These are phyloP conservation scores for Desmodesmus armatus DNA, from an alignment of 139 green algal genomes.

Conservation along the genomic window DNA sequence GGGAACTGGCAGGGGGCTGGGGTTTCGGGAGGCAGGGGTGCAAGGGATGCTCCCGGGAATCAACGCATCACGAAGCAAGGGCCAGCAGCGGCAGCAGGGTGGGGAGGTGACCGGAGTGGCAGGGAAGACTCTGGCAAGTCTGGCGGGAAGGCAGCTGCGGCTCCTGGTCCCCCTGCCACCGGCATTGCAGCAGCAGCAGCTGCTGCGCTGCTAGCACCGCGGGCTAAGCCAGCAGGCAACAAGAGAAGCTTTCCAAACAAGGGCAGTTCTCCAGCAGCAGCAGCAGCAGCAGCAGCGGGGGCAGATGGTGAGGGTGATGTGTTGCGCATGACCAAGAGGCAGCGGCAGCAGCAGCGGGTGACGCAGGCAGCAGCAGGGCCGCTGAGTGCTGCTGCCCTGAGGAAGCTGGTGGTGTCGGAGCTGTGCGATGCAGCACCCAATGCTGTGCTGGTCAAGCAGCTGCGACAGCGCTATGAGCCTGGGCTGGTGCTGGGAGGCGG, in stretches of 20 bases:
- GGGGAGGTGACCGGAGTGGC: background rate
- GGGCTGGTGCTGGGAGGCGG: background rate
- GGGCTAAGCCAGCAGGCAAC: background rate
- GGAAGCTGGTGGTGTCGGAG: background rate
- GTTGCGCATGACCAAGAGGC: background rate
- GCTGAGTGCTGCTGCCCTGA: background rate
- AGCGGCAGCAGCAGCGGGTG: background rate
- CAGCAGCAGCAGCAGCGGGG: background rate
- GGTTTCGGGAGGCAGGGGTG: background rate
- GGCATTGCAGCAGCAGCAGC: background rate
- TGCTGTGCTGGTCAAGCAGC: background rate
- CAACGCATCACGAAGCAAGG: background rate
- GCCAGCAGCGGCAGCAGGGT: background rate
- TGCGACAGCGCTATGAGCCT: background rate
- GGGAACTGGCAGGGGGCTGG: background rate
- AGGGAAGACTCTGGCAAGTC: background rate
- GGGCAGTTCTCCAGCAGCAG: background rate
- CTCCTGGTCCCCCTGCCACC: background rate
- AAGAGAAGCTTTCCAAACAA: too few species aligned
- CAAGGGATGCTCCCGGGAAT: background rate
- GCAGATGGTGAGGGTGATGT: background rate
- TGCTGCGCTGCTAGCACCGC: background rate
- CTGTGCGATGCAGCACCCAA: background rate
- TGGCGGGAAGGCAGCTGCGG: background rate
- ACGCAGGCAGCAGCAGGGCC: background rate